Base-by-base conservation (phyloP, 176 grass and related monocot species). In the Dactylis glomerata region DNA sequence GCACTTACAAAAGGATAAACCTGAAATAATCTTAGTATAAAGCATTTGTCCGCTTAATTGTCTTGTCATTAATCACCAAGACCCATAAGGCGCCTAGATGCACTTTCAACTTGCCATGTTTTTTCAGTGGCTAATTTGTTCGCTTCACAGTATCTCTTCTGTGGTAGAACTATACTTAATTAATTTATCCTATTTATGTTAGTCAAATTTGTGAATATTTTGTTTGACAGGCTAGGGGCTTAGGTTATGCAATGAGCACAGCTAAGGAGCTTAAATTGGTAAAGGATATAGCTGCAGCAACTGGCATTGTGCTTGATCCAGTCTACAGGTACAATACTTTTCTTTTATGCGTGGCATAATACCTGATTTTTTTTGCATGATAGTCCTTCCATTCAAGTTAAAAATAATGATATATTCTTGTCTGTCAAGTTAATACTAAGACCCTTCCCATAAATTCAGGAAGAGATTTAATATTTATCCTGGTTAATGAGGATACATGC, bases 171-270 rank as follows among this genome's bases (percentile, higher is more conserved):
- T 42, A 16, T 68, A 38, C 67, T 32, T 15, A 46, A 47, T 47
- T 47, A 15, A 40, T 33, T 9, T 20, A 55, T 44, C 4, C 22
- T n/a, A 51, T 75, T 54, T 28, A 72, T 82, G 17, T 24, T 51
- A 14, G 68, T 40, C 8, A 0, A 27, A 47, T 79, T 36, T 26
- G 8, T 79, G 10, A 83, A 31, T 32, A 67, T 76, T 78, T 76
- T 9, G n/a, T 46, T 63, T 70, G n/a, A 75, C 81, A 97, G 92
- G 95, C 86, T 54, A 97, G 94, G 74, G 92, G 92, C 68, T 85
- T 97, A 92, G 95, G 95, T 72, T 97, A 97, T 54, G 92, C 95
- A 74, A 92, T 94, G 86, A 97, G 92, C 81, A 97, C 88, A 78
- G 62, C 81, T n/a, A 86, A 94, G 82, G 95, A 97, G 86, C 92